Base-by-base conservation (phyloP, 2,329 filamentous ascomycete species). In the Truncatella angustata region DNA sequence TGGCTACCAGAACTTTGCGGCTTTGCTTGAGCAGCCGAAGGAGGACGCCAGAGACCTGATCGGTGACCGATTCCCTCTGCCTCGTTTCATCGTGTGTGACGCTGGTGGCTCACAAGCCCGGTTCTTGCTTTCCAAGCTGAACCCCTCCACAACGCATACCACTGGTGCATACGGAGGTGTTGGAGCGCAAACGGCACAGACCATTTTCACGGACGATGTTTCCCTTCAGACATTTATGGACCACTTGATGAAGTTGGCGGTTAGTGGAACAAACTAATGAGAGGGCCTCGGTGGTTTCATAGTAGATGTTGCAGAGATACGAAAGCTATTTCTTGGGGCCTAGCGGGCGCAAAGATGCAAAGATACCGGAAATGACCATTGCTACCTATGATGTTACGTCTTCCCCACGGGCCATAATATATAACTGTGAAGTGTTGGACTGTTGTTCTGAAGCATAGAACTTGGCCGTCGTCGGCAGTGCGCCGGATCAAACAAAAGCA, bases 141-240 rank as follows among this genome's bases (percentile, higher is more conserved):
- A 99, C 73, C 94, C 94, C 1, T 96, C 90, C 1, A 99, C 94
- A 4, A 99, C 94, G 12, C 94, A 99, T 70, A 97, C 94, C 0
- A 92, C 88, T 0, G 90, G 91, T 49, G 88, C 90, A 11, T 97
- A 96, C 66, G 94, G 94, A 51, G 92, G 91, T 56, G 89, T 93
- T 45, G 85, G 88, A 26, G 81, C 82, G 3, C 90, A 93, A 65
- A 92, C 88, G 43, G 92, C 93, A 7, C 94, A 99, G 73, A 99
- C 94, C 4, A 99, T 99, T 63, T 99, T 99, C 75, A 99, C 94
- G 1, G 94, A 99, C 66, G 94, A 99, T 70, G 94, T 99, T 50
- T 97, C 91, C 50, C 76, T 99, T 67, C 93, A 97, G 73, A 97
- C 93, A 1, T 99, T 99, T 69, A 99, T 99, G 94, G 94, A 99